Evolutionary conservation across 2,329 filamentous ascomycete species (phyloP).

Genomic region (Calonectria pauciramosa): DNA sequence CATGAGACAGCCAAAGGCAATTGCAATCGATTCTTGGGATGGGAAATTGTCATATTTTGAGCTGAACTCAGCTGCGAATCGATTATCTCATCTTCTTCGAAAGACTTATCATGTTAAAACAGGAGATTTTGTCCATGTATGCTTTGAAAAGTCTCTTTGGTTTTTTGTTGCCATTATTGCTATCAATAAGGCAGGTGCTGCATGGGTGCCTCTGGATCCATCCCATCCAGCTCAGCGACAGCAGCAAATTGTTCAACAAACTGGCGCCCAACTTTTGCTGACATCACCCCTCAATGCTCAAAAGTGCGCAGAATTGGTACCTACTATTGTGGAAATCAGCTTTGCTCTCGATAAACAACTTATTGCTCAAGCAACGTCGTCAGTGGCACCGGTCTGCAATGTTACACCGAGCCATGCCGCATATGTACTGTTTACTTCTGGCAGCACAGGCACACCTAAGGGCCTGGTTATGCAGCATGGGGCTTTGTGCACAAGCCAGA

Average conservation of each 20-base stretch:
- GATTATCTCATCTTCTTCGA: conserved; percentile 21
- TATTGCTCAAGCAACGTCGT: too few species aligned
- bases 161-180: background rate
- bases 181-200: background rate
- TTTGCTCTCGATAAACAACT: background rate
- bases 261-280: background rate
- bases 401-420: background rate
- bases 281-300: conserved; percentile 1
- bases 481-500: conserved; percentile 23
- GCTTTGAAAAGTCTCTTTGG: conserved; percentile 21
- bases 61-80: conserved; percentile 15
- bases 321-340: background rate
- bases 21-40: conserved; percentile 45
- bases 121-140: conserved; percentile 19
- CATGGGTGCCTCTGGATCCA: background rate
- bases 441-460: conserved; percentile 42
- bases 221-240: background rate
- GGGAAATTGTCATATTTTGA: conserved; percentile 38
- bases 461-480: conserved; percentile 40
- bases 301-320: background rate
- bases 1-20: conserved; percentile 4
- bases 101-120: background rate
- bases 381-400: background rate
- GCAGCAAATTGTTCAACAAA: background rate
- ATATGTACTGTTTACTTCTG: conserved; percentile 40